Conservation (phyloP, 2,329 filamentous ascomycete genomes). For the Escovopsis sp. region DNA sequence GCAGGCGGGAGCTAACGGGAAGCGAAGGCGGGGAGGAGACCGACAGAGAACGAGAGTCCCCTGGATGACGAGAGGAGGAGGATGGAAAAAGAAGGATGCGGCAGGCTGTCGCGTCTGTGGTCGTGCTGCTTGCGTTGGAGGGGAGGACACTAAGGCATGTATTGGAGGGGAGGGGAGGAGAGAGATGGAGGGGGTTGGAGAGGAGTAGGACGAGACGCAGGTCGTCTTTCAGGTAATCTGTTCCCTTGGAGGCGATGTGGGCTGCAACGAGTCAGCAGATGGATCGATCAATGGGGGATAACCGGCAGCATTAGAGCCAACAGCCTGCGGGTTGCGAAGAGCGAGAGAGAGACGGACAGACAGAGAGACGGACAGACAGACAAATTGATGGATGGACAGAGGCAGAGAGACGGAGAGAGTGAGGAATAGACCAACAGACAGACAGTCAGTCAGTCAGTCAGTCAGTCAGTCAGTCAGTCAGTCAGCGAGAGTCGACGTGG, state of each 20-base stretch:
- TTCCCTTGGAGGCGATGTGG: conserved; percentile 9
- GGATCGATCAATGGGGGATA: neutral
- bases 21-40: conserved; percentile 8
- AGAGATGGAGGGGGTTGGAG: conserved; percentile 5
- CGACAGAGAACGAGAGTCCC: conserved; percentile 1
- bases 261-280: neutral
- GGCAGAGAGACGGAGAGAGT: too few relatives aligned
- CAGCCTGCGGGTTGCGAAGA: neutral
- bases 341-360: too few relatives aligned
- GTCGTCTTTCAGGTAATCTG: conserved; percentile 20
- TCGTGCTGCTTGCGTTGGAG: conserved; percentile 12
- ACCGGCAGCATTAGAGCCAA: conserved; percentile 1
- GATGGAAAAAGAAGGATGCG: conserved; percentile 4
- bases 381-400: too few relatives aligned
- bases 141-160: conserved; percentile 6
- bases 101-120: conserved; percentile 9
- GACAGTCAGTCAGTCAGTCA: too few relatives aligned
- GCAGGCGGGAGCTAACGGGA: conserved; percentile 9
- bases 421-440: neutral
- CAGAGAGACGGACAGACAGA: neutral
- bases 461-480: too few relatives aligned
- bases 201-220: conserved; percentile 8
- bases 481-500: neutral
- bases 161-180: too few relatives aligned
- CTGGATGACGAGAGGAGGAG: too few relatives aligned